Base-by-base conservation (phyloP, 257 asterid genomes). In the Handroanthus guayacan region DNA sequence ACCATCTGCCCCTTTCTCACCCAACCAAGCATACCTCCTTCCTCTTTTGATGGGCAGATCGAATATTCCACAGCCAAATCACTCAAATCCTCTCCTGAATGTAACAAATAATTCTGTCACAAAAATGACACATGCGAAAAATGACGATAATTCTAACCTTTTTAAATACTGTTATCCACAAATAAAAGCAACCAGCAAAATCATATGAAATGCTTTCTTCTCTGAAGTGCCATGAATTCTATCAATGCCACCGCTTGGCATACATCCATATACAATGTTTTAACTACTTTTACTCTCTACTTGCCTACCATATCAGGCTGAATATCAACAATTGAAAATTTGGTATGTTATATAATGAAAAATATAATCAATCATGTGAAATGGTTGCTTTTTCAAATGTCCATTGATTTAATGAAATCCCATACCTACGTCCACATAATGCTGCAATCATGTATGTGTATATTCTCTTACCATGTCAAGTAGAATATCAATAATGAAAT, bases 11-110 rank as follows among this genome's bases (percentile, higher is more conserved):
- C 99, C 88, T 83, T 95, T 80, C 89, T 86, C 84, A 95, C 99
- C 99, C 99, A 95, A 78, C 99, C 99, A 81, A 95, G 99, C 98
- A 92, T 92, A 54, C 99, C 99, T 13, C 99, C 99, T 61, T 91
- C 95, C 76, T 95, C 94, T 85, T 91, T 92, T 20, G 99, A 95
- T 62, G 99, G 98, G 81, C 97, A 94, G 56, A 90, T 84, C 0
- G 99, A 95, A 82, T 91, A 82, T 72, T 91, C 93, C 77, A 87
- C 88, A 65, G 98, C 99, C 95, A 95, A 85, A 82, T 95, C 94
- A 74, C 99, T 88, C 77, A 95, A 85, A 82, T 92, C 99, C 90
- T 95, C 98, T 71, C 98, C 98, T 95, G 89, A 75, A 82, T 50
- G 39, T 52, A 75, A 85, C 20, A 83, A 71, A 75, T 71, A 79